phyloP scores from a whole-genome alignment of 192 early-diverging fungal genomes.

The Backusella psychrophila region DNA sequence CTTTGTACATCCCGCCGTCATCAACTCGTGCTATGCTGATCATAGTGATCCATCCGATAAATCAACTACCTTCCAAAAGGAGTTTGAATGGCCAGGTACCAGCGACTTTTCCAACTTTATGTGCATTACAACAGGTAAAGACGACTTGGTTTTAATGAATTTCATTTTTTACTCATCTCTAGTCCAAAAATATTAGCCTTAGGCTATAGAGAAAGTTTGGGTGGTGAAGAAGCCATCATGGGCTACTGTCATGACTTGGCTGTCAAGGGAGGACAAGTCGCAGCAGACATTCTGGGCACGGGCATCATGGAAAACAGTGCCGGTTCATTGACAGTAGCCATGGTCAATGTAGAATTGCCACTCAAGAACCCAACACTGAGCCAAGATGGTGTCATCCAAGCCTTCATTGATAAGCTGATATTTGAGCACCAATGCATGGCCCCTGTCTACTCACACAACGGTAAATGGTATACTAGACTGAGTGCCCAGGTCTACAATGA shows the following conservation, averaged over 20 bases:
- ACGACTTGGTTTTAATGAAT: background rate
- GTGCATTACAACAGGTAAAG: conserved; percentile 24
- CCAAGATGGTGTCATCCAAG: conserved; percentile 20
- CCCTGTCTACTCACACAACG: conserved; percentile 42
- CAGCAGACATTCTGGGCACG: conserved; percentile 58
- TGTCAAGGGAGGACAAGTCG: conserved; percentile 47
- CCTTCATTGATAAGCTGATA: conserved; percentile 39
- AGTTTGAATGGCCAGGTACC: conserved; percentile 47
- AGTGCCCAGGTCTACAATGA: conserved; percentile 61
- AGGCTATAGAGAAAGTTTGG: conserved; percentile 49
- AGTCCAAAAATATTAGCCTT: conserved; percentile 32
- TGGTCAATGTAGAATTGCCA: conserved; percentile 64
- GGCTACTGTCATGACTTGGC: conserved; percentile 53
- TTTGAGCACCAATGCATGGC: conserved; percentile 23
- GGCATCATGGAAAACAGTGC: conserved; percentile 47
- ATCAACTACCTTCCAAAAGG: conserved; percentile 35
- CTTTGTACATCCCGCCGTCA: conserved; percentile 43
- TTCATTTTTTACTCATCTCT: background rate
- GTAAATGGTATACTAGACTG: conserved; percentile 49
- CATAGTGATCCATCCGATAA: conserved; percentile 8
- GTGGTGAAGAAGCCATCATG: conserved; percentile 57
- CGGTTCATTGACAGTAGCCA: conserved; percentile 40
- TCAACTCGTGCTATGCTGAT: conserved; percentile 37
- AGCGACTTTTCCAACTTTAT: conserved; percentile 37
- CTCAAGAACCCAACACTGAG: conserved; percentile 24